Evolutionary conservation across 192 early-diverging fungal genomes (phyloP).

Genomic region (Backusella psychrophila): DNA sequence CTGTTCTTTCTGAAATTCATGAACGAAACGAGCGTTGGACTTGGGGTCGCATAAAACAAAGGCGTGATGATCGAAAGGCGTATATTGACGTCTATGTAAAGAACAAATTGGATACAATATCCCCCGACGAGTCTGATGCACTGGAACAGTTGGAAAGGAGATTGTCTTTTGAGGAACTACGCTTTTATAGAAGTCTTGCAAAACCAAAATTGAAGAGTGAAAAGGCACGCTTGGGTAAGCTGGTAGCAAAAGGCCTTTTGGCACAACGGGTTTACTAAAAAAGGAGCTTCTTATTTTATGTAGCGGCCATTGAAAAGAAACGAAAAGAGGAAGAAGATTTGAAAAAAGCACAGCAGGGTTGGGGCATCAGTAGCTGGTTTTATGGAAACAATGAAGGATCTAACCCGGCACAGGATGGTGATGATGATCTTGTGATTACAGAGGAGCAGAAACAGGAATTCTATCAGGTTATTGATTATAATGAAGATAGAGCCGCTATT

Average conservation of each 20-base stretch:
- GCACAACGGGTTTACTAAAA: no score
- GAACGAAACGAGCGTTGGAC: slow-evolving; percentile 82
- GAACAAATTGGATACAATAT: slow-evolving; percentile 45
- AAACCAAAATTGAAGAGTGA: slow-evolving; percentile 71
- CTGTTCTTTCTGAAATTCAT: slow-evolving; percentile 85
- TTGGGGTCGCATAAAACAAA: slow-evolving; percentile 78
- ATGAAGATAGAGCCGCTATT: slow-evolving; percentile 66
- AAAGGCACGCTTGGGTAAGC: slow-evolving; percentile 56
- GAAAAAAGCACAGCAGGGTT: slow-evolving; percentile 42
- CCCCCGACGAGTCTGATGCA: slow-evolving; percentile 44
- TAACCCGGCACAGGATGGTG: not conserved
- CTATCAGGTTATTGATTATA: slow-evolving; percentile 93
- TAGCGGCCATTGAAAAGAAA: slow-evolving; percentile 33
- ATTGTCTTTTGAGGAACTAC: slow-evolving; percentile 87
- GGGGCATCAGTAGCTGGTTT: slow-evolving; percentile 50
- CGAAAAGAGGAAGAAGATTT: slow-evolving; percentile 23
- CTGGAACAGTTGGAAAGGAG: slow-evolving; percentile 71
- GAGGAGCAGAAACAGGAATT: slow-evolving; percentile 87
- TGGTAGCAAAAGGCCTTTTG: no score
- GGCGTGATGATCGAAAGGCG: slow-evolving; percentile 72
- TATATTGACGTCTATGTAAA: slow-evolving; percentile 79
- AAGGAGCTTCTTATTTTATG: no score
- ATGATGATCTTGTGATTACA: slow-evolving; percentile 53
- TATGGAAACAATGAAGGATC: slow-evolving; percentile 18
- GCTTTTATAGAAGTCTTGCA: slow-evolving; percentile 79